A percentile compares a stretch with the other conserved stretches of the same genome.
Evolutionary conservation across 192 early-diverging fungal genomes (phyloP).

Genomic region (Pilobolus umbonatus): DNA sequence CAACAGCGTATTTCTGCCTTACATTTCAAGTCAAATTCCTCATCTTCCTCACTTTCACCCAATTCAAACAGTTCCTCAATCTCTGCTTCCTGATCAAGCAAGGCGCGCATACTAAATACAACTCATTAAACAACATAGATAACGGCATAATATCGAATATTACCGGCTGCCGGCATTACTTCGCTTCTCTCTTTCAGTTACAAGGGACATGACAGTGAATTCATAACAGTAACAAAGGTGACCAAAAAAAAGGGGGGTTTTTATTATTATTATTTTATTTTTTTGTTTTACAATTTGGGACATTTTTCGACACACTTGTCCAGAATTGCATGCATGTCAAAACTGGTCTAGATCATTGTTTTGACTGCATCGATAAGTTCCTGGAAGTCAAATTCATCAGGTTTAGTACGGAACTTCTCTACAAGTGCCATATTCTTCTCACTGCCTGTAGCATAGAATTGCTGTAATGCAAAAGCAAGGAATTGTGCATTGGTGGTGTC

Average conservation of each 20-base stretch:
- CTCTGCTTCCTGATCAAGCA: constrained; percentile 48
- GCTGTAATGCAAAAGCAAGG: constrained; percentile 74
- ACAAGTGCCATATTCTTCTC: constrained; percentile 60
- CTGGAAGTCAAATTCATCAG: constrained; percentile 69
- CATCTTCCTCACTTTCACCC: constrained; percentile 41
- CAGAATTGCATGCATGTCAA: too few species aligned
- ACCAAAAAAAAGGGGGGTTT: not conserved
- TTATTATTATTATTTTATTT: not conserved
- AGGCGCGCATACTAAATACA: constrained; percentile 38
- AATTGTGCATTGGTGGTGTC: constrained; percentile 68
- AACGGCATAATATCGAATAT: not conserved
- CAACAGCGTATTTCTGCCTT: constrained; percentile 13
- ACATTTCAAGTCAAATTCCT: constrained; percentile 40
- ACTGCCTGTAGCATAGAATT: constrained; percentile 82
- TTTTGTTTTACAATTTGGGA: too few species aligned
- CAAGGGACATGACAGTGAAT: constrained; percentile 31
- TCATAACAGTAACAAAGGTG: not conserved
- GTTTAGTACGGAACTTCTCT: constrained; percentile 74
- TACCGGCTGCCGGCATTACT: constrained; percentile 46
- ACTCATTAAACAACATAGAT: not conserved
- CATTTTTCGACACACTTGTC: too few species aligned
- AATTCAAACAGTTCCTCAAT: constrained; percentile 52
- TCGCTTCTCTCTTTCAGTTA: constrained; percentile 33
- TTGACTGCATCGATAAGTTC: constrained; percentile 46
- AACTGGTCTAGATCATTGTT: constrained; percentile 18